phyloP scores from a whole-genome alignment of 345 rosid species.

The Chamaenerion angustifolium region DNA sequence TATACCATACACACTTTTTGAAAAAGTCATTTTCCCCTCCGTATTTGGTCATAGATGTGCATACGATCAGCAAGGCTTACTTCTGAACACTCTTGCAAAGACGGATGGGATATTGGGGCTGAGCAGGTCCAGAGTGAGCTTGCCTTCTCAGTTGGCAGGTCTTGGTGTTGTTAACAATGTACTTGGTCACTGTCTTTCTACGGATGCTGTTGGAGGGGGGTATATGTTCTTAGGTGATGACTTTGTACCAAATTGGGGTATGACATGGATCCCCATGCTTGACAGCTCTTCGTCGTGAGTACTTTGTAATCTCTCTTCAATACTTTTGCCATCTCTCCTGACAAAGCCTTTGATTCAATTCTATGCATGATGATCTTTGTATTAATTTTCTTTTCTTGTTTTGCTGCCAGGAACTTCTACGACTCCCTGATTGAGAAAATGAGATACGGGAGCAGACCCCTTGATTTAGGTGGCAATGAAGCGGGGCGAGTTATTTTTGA shows the following conservation, averaged over 20 bases:
- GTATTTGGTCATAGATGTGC: slow-evolving; percentile 49
- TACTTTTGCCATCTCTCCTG: neutral
- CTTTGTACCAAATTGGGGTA: slow-evolving; percentile 52
- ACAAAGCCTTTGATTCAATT: too few species aligned
- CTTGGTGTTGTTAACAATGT: slow-evolving; percentile 67
- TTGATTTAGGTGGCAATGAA: slow-evolving; percentile 38
- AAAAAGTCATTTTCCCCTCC: slow-evolving; percentile 5
- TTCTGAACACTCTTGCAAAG: slow-evolving; percentile 51
- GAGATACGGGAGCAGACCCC: slow-evolving; percentile 43
- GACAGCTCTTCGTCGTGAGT: slow-evolving; percentile 48
- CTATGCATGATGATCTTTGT: too few species aligned
- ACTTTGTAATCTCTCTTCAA: slow-evolving; percentile 3
- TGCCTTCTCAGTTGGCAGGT: slow-evolving; percentile 90
- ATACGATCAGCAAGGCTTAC: slow-evolving; percentile 86
- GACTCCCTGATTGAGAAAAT: slow-evolving; percentile 39
- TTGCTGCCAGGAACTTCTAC: slow-evolving; percentile 40
- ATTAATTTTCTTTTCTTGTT: neutral
- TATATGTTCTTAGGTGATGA: slow-evolving; percentile 88
- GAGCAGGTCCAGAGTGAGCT: slow-evolving; percentile 68
- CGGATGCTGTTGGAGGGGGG: slow-evolving; percentile 45
- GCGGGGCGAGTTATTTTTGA: slow-evolving; percentile 44
- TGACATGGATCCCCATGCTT: slow-evolving; percentile 82
- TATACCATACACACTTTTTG: neutral
- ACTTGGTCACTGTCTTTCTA: slow-evolving; percentile 74
- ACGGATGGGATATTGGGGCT: slow-evolving; percentile 90